phyloP scores from a whole-genome alignment of 345 rosid species.

The Boechera retrofracta region DNA sequence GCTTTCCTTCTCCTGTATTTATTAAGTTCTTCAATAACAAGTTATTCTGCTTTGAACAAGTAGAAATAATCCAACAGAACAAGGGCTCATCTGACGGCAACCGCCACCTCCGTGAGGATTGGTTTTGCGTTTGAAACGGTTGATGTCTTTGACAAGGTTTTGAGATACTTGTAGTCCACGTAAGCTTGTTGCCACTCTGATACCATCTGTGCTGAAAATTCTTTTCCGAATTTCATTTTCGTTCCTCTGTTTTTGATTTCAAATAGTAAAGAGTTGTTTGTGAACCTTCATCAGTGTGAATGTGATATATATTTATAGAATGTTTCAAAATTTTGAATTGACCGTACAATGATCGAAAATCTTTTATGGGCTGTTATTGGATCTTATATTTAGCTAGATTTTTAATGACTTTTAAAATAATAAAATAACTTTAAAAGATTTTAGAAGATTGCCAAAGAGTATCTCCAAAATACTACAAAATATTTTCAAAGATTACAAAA shows the following conservation, averaged over 20 bases:
- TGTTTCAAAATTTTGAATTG: background rate
- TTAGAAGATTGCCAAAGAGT: no score
- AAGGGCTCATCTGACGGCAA: conserved; percentile 20
- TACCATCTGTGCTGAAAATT: conserved; percentile 59
- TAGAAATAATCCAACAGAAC: no score
- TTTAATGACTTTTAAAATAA: no score
- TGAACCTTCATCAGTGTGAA: conserved; percentile 1
- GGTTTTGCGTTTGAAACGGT: conserved; percentile 47
- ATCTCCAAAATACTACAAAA: no score
- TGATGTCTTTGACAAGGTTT: conserved; percentile 63
- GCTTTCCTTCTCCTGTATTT: no score
- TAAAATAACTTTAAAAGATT: no score
- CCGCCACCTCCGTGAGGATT: conserved; percentile 36
- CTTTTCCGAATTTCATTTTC: conserved; percentile 72
- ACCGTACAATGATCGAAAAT: background rate
- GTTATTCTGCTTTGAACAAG: no score
- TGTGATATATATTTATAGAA: conserved; percentile 14
- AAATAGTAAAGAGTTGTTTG: background rate
- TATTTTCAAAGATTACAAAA: no score
- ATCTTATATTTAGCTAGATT: no score
- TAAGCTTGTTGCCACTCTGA: conserved; percentile 78
- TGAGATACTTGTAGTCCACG: conserved; percentile 63
- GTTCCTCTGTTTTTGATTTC: background rate
- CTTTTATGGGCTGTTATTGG: background rate
- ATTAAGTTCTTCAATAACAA: no score